A percentile compares a stretch with the other conserved stretches of the same genome.
Evolutionary conservation across 2,329 filamentous ascomycete genomes (phyloP).

Genomic region (Ceratocystis cacaofunesta): DNA sequence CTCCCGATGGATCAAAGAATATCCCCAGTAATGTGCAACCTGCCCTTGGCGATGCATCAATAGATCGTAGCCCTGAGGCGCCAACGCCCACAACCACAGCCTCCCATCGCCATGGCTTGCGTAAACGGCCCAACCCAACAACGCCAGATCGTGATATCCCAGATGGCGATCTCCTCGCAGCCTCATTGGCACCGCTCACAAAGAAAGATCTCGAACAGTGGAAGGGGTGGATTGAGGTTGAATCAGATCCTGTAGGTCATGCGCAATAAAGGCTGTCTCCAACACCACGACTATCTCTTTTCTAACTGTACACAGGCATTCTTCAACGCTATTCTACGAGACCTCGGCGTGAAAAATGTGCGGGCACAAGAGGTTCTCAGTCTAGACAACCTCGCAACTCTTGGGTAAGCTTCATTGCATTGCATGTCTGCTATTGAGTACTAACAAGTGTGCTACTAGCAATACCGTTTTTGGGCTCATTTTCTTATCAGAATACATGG

Average conservation of each 20-base stretch:
- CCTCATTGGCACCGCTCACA: conserved; percentile 34
- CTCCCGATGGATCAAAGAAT: background rate
- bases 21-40: background rate
- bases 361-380: conserved; percentile 63
- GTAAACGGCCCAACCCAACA: background rate
- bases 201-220: conserved; percentile 43
- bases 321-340: conserved; percentile 71
- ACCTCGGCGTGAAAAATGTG: conserved; percentile 60
- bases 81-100: background rate
- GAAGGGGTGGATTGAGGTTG: conserved; percentile 68
- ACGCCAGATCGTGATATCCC: background rate
- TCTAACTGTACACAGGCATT: conserved; percentile 40
- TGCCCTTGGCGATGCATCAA: background rate
- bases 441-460: conserved; percentile 27
- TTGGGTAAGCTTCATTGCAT: conserved; percentile 34
- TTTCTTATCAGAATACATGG: conserved; percentile 63
- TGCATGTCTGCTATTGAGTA: background rate
- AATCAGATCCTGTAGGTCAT: conserved; percentile 64
- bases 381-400: conserved; percentile 51
- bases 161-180: conserved; percentile 31
- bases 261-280: background rate
- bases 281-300: background rate
- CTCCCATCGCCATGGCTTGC: background rate
- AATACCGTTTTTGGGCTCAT: conserved; percentile 73
- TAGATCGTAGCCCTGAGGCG: background rate